A percentile compares a stretch with the other conserved stretches of the same genome.
Conservation (phyloP, 768 basidiomycete genomes). For the Fomitopsis serialis region DNA sequence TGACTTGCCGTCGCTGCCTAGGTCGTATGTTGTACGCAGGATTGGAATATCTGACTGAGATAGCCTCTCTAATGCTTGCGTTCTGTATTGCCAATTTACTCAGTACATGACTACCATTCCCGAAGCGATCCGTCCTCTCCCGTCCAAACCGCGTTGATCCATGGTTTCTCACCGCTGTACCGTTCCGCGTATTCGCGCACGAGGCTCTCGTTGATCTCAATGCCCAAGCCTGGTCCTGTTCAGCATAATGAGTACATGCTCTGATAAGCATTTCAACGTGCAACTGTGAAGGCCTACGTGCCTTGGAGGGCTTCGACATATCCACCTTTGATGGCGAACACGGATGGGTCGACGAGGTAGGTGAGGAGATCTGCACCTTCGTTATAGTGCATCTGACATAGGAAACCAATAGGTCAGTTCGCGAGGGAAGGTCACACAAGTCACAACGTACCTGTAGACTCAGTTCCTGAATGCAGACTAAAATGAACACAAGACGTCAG, state of each 20-base stretch:
- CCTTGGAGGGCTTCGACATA: slow-evolving; percentile 41
- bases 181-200: slow-evolving; percentile 35
- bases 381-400: slow-evolving; percentile 58
- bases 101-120: no score
- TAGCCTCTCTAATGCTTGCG: no score
- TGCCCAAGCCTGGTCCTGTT: slow-evolving; percentile 53
- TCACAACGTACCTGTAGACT: slow-evolving; percentile 42
- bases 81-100: no score
- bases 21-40: no score
- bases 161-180: slow-evolving; percentile 37
- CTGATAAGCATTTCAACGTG: neutral
- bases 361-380: slow-evolving; percentile 55
- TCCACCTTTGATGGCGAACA: slow-evolving; percentile 51
- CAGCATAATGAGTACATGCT: neutral
- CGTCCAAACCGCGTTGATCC: slow-evolving; percentile 53
- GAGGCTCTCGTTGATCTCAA: slow-evolving; percentile 53
- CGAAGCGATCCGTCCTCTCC: slow-evolving; percentile 48
- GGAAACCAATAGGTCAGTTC: neutral
- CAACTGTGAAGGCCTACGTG: slow-evolving; percentile 11
- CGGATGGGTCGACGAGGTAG: slow-evolving; percentile 45
- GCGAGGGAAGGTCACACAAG: neutral
- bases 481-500: neutral
- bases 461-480: slow-evolving; percentile 63
- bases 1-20: no score
- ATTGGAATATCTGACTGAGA: no score